Conservation (phyloP, 495 filamentous ascomycete species). For the Mytilinidion resinicola region DNA sequence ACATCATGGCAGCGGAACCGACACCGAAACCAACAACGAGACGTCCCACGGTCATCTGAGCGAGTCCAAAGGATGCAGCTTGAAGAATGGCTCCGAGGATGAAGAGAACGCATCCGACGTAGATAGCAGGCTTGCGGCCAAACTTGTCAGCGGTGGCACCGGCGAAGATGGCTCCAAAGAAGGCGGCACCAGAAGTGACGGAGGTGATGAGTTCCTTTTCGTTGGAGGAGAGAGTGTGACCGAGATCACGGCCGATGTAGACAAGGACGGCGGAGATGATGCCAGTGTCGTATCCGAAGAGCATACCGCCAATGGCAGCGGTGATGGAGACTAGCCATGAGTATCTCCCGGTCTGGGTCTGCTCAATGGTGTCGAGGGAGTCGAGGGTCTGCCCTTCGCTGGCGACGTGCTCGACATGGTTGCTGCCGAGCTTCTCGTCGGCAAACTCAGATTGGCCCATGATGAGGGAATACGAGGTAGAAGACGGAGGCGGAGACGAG, state of each 20-base stretch:
- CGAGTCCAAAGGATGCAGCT: conserved; percentile 41
- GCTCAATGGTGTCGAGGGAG: conserved; percentile 30
- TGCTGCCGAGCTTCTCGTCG: conserved; percentile 2
- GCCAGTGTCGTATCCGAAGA: conserved; percentile 44
- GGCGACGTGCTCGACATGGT: conserved; percentile 9
- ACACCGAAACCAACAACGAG: conserved; percentile 50
- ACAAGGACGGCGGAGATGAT: conserved; percentile 46
- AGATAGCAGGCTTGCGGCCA: conserved; percentile 46
- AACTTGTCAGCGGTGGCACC: conserved; percentile 46
- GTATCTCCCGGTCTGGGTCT: conserved; percentile 31
- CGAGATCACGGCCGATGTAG: conserved; percentile 36
- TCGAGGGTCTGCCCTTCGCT: conserved; percentile 12
- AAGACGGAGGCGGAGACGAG: too few species aligned
- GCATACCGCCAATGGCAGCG: conserved; percentile 23
- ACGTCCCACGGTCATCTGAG: conserved; percentile 46
- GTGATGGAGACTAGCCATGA: conserved; percentile 41
- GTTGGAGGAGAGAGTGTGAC: conserved; percentile 28
- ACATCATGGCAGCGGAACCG: conserved; percentile 49
- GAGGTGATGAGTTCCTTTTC: conserved; percentile 47
- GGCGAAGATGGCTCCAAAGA: conserved; percentile 47
- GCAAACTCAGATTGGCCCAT: neutral
- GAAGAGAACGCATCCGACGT: conserved; percentile 45
- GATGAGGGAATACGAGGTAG: neutral
- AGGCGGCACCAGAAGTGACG: conserved; percentile 44
- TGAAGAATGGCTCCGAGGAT: conserved; percentile 44